Evolutionary conservation across 169 alveolate species (phyloP), one percentile per base, ranked within the genome.

Genomic region (Neospora caninum): DNA sequence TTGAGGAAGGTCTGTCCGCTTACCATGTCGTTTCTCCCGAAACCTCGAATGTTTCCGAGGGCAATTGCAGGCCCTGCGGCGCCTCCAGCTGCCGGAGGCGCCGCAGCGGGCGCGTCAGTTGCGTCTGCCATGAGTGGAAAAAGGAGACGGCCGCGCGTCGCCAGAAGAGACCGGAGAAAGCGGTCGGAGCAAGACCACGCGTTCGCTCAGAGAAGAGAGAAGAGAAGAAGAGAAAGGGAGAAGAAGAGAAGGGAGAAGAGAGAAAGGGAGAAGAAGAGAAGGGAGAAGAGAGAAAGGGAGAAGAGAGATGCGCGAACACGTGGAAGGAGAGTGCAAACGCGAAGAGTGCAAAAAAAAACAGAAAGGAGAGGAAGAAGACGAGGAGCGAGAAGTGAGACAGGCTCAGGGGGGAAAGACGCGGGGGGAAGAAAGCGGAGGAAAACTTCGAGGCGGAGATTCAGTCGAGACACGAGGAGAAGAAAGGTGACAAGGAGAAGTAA

Each of bases 1-100:
- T 49, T 49, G 22, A 49, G 13, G 58, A 49, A 49, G 13, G n/a
- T n/a, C n/a, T 13, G 58, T 49, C 13, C 13, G 53, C 94, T 38
- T 43, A 93, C 95, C 10, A 88, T 89, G 39, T 93, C 95, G 54
- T 82, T 89, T n/a, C 94, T 42, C 67, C 95, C 95, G 73, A 93
- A 34, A 29, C 94, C 95, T n/a, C 95, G 91, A 38, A 93, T 93
- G 87, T 93, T 93, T 67, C 91, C 94, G 42, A 93, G 69, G 27
- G 95, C 69, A n/a, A 88, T 82, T 31, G 80, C 94, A 54, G 93
- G 92, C 42, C 93, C 95, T 1, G 91, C 91, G n/a, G 93, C 64
- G 42, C 86, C 93, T 73, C 91, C 73, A 36, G 95, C 67, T 45
- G 95, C 83, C 6, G 91, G 39, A 41, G 84, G 39, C 1, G 84